phyloP scores from a whole-genome alignment of 148 eudicot species.

The Heliosperma pusillum region DNA sequence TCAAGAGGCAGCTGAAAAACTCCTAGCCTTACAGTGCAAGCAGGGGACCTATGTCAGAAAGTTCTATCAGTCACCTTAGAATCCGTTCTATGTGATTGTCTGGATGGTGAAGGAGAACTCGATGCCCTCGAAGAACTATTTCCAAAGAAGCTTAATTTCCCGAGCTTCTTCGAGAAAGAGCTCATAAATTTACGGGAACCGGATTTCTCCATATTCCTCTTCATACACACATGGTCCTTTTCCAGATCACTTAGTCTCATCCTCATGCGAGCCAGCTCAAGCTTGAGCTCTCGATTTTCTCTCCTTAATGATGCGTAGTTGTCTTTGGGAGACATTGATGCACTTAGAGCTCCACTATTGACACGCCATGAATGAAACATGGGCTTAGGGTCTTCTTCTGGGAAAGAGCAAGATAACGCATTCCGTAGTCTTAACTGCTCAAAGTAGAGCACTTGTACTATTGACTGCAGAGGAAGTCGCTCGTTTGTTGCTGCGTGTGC shows the following conservation, averaged over 20 bases:
- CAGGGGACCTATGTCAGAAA: constrained; percentile 16
- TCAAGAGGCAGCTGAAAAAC: not conserved
- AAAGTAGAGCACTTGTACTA: constrained; percentile 86
- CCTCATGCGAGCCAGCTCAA: constrained; percentile 80
- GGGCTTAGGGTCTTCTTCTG: constrained; percentile 70
- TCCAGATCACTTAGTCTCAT: constrained; percentile 94
- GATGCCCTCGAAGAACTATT: constrained; percentile 65
- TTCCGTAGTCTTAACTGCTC: constrained; percentile 79
- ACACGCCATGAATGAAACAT: constrained; percentile 87
- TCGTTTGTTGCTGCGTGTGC: constrained; percentile 96
- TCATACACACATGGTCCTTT: constrained; percentile 90
- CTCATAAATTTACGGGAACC: constrained; percentile 67
- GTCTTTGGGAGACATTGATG: constrained; percentile 91
- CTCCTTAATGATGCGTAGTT: constrained; percentile 84
- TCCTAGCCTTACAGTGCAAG: not conserved
- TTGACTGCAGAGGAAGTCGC: constrained; percentile 89
- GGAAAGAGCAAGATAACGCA: constrained; percentile 55
- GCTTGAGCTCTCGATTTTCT: constrained; percentile 86
- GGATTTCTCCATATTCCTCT: constrained; percentile 75
- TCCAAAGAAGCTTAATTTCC: constrained; percentile 62
- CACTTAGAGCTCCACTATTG: constrained; percentile 88
- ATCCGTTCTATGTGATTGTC: constrained; percentile 62
- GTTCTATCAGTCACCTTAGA: constrained; percentile 71
- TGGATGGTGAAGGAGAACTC: constrained; percentile 57
- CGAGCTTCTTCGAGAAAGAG: constrained; percentile 68